Conservation (phyloP, 495 filamentous ascomycete genomes). For the Chaetomium fimeti region DNA sequence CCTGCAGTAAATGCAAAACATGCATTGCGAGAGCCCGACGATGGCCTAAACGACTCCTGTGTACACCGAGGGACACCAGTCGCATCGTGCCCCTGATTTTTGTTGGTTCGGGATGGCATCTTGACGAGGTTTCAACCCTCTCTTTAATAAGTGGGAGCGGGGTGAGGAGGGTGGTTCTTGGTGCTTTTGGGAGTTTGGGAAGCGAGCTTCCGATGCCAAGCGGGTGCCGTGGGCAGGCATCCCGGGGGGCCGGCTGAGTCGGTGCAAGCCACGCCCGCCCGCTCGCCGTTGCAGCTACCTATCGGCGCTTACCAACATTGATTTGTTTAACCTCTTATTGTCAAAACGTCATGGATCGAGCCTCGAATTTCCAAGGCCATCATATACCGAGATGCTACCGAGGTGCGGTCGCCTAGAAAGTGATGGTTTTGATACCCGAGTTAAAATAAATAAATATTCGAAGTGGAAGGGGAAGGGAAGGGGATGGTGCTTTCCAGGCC, state of each 20-base stretch:
- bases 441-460: too few species aligned
- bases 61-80: neutral
- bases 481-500: constrained; percentile 20
- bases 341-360: neutral
- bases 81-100: neutral
- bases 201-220: constrained; percentile 19
- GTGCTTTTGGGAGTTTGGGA: constrained; percentile 14
- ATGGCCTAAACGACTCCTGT: neutral
- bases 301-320: constrained; percentile 1
- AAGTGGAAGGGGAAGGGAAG: neutral
- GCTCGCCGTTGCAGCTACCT: neutral
- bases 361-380: neutral
- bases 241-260: constrained; percentile 6
- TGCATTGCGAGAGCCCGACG: neutral
- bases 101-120: neutral
- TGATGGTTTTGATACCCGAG: neutral
- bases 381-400: neutral
- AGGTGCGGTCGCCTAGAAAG: neutral
- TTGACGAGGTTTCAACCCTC: constrained; percentile 1
- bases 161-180: constrained; percentile 18
- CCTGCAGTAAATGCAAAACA: constrained; percentile 14
- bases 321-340: neutral
- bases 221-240: constrained; percentile 10
- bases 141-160: constrained; percentile 7
- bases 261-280: neutral